Conservation (phyloP, 176 grass and related monocot genomes). For the Avena eriantha region DNA sequence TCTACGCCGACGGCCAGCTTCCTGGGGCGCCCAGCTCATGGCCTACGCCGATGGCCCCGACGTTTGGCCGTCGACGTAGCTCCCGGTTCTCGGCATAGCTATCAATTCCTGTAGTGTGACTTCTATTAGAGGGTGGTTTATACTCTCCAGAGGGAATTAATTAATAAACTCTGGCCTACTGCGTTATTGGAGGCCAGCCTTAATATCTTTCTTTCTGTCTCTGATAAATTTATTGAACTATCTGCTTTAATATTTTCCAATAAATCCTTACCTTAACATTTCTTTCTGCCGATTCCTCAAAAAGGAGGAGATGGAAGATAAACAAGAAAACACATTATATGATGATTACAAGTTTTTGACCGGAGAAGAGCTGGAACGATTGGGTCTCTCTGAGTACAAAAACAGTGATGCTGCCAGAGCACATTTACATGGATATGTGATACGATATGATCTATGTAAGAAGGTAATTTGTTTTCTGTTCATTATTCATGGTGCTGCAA, state of each 20-base stretch:
- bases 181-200: neutral
- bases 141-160: neutral
- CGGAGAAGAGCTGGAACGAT: slow-evolving; percentile 81
- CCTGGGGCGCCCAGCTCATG: too few relatives aligned
- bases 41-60: too few relatives aligned
- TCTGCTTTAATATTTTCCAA: slow-evolving; percentile 28
- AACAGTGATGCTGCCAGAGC: slow-evolving; percentile 63
- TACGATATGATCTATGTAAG: slow-evolving; percentile 79
- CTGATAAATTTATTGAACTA: neutral
- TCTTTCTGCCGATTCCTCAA: slow-evolving; percentile 29
- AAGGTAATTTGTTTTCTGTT: slow-evolving; percentile 58
- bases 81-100: too few relatives aligned
- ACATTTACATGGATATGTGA: slow-evolving; percentile 76
- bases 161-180: slow-evolving; percentile 4
- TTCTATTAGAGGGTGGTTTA: neutral
- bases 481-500: slow-evolving; percentile 17
- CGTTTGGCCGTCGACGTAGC: too few relatives aligned
- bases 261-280: neutral
- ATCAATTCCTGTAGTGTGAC: neutral
- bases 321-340: slow-evolving; percentile 64
- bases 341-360: slow-evolving; percentile 88
- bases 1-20: too few relatives aligned
- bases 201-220: slow-evolving; percentile 4
- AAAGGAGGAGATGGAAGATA: slow-evolving; percentile 92
- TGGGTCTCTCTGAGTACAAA: slow-evolving; percentile 77